These are phyloP conservation scores for Entomortierella chlamydospora DNA, from an alignment of 192 early-diverging fungal species.

Conservation along the genomic window DNA sequence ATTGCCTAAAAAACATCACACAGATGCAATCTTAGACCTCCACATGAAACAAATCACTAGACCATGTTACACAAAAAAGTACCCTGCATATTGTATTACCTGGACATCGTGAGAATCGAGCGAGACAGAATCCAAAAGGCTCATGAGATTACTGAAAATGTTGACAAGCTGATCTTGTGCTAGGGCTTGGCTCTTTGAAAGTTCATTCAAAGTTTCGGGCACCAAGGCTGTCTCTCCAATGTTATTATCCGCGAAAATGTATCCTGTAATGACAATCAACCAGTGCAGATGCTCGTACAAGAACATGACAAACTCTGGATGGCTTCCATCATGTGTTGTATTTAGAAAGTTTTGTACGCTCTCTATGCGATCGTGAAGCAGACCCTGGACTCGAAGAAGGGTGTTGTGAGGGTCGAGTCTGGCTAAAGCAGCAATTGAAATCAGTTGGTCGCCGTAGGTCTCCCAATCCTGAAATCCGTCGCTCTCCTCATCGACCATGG, in stretches of 20 bases:
- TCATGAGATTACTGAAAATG: conserved; percentile 62
- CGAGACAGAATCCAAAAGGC: conserved; percentile 64
- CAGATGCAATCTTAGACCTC: no score
- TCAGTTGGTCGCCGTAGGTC: conserved; percentile 78
- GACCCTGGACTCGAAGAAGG: conserved; percentile 58
- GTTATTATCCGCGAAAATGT: conserved; percentile 75
- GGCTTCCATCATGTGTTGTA: conserved; percentile 44
- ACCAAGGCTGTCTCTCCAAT: conserved; percentile 77
- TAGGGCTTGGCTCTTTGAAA: conserved; percentile 61
- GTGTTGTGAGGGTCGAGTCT: conserved; percentile 67
- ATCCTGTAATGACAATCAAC: conserved; percentile 75
- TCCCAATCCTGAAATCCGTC: conserved; percentile 75
- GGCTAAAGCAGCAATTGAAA: conserved; percentile 70
- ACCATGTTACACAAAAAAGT: background rate
- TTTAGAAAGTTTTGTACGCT: conserved; percentile 62
- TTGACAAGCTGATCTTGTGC: conserved; percentile 63
- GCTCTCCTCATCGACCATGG: conserved; percentile 64
- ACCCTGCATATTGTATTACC: conserved; percentile 1
- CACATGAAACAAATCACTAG: no score
- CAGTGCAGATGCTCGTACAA: conserved; percentile 80
- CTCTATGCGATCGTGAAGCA: conserved; percentile 64
- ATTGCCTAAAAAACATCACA: conserved; percentile 53
- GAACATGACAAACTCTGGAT: conserved; percentile 38
- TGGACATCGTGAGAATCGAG: conserved; percentile 60
- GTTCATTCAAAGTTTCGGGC: conserved; percentile 68